Conservation (phyloP, 1,139 yeast genomes). For the Kodamaea sp. region DNA sequence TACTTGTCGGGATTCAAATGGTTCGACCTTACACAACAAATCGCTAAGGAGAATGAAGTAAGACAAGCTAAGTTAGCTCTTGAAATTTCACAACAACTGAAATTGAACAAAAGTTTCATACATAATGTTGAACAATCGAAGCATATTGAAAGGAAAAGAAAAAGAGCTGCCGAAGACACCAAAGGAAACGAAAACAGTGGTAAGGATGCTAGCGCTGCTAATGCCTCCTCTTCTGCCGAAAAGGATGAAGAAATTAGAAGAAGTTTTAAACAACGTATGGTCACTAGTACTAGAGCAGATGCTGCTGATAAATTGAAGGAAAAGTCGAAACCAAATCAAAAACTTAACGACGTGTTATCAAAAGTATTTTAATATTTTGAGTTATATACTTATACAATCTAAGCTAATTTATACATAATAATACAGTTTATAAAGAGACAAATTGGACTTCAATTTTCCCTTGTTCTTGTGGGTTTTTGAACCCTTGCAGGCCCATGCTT, state of each 20-base stretch:
- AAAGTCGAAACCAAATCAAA: slow-evolving; percentile 38
- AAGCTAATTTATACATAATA: background rate
- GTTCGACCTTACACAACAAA: slow-evolving; percentile 91
- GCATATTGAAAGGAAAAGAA: slow-evolving; percentile 58
- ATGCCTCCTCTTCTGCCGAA: slow-evolving; percentile 9
- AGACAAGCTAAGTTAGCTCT: slow-evolving; percentile 84
- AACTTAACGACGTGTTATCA: slow-evolving; percentile 46
- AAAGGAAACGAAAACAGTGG: slow-evolving; percentile 3
- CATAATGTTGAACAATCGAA: slow-evolving; percentile 83
- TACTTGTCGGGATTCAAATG: slow-evolving; percentile 91
- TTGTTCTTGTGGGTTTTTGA: no score
- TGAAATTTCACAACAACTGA: slow-evolving; percentile 85
- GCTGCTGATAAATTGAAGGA: slow-evolving; percentile 50
- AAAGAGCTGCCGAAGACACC: slow-evolving; percentile 25
- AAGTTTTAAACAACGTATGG: slow-evolving; percentile 59
- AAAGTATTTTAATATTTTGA: slow-evolving; percentile 19
- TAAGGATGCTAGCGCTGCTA: background rate
- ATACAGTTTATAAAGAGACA: background rate
- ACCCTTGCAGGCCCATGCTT: no score
- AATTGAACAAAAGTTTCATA: slow-evolving; percentile 78
- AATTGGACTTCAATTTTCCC: no score
- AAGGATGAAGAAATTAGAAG: slow-evolving; percentile 41
- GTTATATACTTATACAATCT: background rate
- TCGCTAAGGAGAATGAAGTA: slow-evolving; percentile 84
- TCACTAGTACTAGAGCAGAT: slow-evolving; percentile 62